phyloP scores from a whole-genome alignment of 306 rosid genomes.

The Vicia sativa region DNA sequence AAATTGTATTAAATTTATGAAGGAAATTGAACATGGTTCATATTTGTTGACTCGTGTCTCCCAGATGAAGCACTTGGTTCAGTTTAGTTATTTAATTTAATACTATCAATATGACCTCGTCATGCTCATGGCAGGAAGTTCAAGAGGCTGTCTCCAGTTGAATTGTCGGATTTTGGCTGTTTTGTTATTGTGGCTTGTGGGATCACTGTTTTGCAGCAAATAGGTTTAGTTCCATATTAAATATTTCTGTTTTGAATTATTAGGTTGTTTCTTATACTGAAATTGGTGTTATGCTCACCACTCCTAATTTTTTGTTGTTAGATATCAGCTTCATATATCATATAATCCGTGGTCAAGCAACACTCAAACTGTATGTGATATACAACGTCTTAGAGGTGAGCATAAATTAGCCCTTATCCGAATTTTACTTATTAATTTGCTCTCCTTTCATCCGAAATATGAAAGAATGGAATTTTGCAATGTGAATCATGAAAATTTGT shows the following conservation, averaged over 20 bases:
- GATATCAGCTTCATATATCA: slow-evolving; percentile 99
- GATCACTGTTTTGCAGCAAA: slow-evolving; percentile 75
- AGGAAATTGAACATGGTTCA: slow-evolving; percentile 6
- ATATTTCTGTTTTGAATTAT: no score
- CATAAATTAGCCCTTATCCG: slow-evolving; percentile 43
- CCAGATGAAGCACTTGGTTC: slow-evolving; percentile 17
- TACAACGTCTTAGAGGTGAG: slow-evolving; percentile 95
- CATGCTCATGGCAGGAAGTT: slow-evolving; percentile 75
- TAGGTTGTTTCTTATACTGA: background rate
- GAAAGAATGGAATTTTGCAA: slow-evolving; percentile 9
- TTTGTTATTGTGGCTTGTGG: slow-evolving; percentile 81
- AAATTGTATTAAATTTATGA: background rate
- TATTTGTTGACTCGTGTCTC: background rate
- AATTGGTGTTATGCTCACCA: background rate
- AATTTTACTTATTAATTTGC: slow-evolving; percentile 12
- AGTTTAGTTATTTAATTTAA: background rate
- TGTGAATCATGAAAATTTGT: background rate
- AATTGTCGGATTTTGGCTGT: slow-evolving; percentile 86
- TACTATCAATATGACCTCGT: slow-evolving; percentile 38
- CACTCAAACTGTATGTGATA: slow-evolving; percentile 87
- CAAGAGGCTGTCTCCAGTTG: slow-evolving; percentile 77
- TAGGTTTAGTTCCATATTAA: slow-evolving; percentile 59
- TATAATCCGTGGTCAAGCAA: slow-evolving; percentile 99
- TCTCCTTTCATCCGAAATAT: slow-evolving; percentile 14
- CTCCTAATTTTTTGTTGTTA: slow-evolving; percentile 33